These are phyloP conservation scores for Aspergillus texensis DNA, from an alignment of 2,329 filamentous ascomycete species.

Conservation along the genomic window DNA sequence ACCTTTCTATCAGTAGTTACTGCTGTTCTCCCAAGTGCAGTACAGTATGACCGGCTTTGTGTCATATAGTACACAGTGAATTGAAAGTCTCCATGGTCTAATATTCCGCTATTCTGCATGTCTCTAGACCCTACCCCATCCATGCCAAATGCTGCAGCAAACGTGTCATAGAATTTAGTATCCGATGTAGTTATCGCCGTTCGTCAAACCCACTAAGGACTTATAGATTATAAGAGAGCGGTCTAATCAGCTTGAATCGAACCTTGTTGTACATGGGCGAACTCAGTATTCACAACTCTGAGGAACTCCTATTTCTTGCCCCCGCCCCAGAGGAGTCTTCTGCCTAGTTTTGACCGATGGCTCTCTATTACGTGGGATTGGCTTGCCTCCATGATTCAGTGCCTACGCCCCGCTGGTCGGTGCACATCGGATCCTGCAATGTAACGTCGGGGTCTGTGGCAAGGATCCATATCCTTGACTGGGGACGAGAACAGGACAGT, in stretches of 20 bases:
- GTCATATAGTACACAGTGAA: background rate
- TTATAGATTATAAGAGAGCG: background rate
- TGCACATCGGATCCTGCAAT: background rate
- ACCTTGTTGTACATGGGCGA: background rate
- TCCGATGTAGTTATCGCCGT: background rate
- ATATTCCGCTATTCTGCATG: background rate
- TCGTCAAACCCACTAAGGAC: too few species aligned
- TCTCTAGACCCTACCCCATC: background rate
- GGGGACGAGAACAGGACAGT: background rate
- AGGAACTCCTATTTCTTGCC: background rate
- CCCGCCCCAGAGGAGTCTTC: background rate
- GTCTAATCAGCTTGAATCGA: background rate
- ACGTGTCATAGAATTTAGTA: background rate
- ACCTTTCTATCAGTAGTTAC: background rate
- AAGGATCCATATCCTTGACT: background rate
- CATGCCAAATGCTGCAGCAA: background rate
- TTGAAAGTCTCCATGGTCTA: background rate
- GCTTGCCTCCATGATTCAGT: background rate
- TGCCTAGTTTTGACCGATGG: background rate
- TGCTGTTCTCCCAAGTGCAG: background rate
- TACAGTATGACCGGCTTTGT: background rate
- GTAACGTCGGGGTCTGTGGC: background rate
- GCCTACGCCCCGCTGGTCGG: background rate
- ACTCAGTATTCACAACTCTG: background rate
- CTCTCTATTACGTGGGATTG: background rate